Percentiles rank a stretch among this genome's conserved stretches.
Conservation (phyloP, 345 rosid genomes). For the Acer saccharum region DNA sequence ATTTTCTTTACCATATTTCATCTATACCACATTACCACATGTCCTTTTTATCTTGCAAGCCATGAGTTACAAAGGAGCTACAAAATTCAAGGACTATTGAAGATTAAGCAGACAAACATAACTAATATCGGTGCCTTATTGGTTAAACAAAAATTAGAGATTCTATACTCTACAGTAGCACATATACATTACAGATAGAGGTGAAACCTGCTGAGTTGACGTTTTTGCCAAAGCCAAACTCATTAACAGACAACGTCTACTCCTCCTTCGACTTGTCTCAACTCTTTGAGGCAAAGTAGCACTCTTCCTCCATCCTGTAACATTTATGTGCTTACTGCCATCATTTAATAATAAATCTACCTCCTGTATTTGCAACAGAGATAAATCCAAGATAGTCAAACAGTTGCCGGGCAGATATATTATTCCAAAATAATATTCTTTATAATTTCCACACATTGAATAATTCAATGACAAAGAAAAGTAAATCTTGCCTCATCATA, state of each 20-base stretch:
- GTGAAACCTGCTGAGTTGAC: constrained; percentile 74
- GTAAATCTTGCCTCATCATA: constrained; percentile 83
- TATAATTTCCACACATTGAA: constrained; percentile 14
- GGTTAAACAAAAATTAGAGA: constrained; percentile 1
- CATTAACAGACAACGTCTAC: constrained; percentile 88
- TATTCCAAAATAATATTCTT: constrained; percentile 16
- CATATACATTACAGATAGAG: constrained; percentile 8
- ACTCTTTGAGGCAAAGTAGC: constrained; percentile 78
- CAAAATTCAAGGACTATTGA: constrained; percentile 7
- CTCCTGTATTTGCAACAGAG: constrained; percentile 60
- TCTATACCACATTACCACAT: background rate
- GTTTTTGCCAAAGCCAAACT: constrained; percentile 94
- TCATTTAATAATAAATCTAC: constrained; percentile 97
- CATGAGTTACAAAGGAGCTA: constrained; percentile 4
- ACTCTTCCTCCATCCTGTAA: constrained; percentile 88
- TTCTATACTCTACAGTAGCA: background rate
- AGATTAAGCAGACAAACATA: background rate
- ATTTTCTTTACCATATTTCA: background rate
- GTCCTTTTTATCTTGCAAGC: constrained; percentile 7
- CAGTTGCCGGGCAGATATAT: constrained; percentile 20
- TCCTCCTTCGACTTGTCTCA: constrained; percentile 92
- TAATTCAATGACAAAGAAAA: constrained; percentile 17
- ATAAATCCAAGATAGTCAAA: constrained; percentile 22
- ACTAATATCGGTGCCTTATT: constrained; percentile 3
- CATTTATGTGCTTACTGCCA: constrained; percentile 98